Evolutionary conservation across 176 grass and related monocot species (phyloP), one percentile per base, ranked within the genome.

Genomic region (Puya raimondii): DNA sequence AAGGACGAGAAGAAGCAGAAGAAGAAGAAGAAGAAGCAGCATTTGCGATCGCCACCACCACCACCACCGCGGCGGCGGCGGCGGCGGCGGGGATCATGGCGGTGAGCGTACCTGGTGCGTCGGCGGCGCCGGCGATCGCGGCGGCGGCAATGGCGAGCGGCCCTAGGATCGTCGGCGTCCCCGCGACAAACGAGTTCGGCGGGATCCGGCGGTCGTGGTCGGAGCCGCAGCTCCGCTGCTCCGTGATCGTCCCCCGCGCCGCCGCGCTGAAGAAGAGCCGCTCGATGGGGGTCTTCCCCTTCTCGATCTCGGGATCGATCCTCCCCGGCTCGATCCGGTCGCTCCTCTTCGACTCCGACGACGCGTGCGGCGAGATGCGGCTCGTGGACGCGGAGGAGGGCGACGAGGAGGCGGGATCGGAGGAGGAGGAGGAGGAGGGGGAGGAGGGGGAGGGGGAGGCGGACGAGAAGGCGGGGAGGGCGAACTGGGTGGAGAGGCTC

Each of bases 241-340:
- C 85, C 14, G 77, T 61, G 56, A 61, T 61, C 20, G 77, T 13
- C 67, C 74, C 11, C 79, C 79, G 1, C 70, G 82, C 12, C 29
- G 71, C 79, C 25, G 79, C 78, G 77, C 72, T 88, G 71, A 93
- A 88, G 79, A 99, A 69, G 14, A 90, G 86, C 79, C 80, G 74
- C 56, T 90, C 94, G 57, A 78, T 93, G 51, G 84, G 84, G 64
- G 13, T 83, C 21, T 84, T 97, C 71, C 89, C 86, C 16, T 85
- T 92, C 81, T 72, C 88, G 75, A 73, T 93, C 63, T 72, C 69
- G 68, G 81, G 82, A 5, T 77, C 64, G 12, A 72, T 84, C 47
- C 50, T 78, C 54, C 76, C 70, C 89, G 69, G 63, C 52, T 50
- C 66, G 66, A 69, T 77, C 66, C 51, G 75, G 22, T 77, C 75